phyloP scores from a whole-genome alignment of 192 early-diverging fungal genomes.

The Coemansia sp. region DNA sequence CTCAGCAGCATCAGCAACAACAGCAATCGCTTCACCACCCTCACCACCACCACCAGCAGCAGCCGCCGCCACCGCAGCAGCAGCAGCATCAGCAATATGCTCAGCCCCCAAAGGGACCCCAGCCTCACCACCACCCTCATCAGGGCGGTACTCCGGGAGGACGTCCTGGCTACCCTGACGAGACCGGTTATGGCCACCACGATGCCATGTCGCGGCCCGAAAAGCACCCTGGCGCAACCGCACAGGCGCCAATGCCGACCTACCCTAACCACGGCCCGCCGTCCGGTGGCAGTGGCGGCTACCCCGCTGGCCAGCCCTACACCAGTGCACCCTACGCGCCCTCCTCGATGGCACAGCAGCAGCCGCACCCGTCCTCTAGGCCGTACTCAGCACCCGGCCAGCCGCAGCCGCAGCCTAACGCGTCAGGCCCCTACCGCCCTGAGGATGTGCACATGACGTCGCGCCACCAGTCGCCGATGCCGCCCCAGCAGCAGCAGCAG shows the following conservation, averaged over 20 bases:
- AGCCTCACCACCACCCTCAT: background rate
- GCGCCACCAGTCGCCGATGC: slow-evolving; percentile 31
- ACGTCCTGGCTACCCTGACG: slow-evolving; percentile 31
- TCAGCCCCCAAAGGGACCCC: slow-evolving; percentile 11
- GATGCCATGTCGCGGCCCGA: slow-evolving; percentile 23
- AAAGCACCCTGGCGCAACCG: slow-evolving; percentile 2
- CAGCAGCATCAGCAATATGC: slow-evolving; percentile 5
- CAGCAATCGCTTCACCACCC: slow-evolving; percentile 1
- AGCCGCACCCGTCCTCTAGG: slow-evolving; percentile 10
- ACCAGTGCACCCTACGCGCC: slow-evolving; percentile 21
- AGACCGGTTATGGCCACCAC: slow-evolving; percentile 24
- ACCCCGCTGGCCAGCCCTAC: slow-evolving; percentile 9
- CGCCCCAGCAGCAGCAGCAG: slow-evolving; percentile 23
- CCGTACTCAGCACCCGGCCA: slow-evolving; percentile 20
- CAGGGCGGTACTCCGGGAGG: slow-evolving; percentile 7
- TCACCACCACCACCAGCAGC: slow-evolving; percentile 9
- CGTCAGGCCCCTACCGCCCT: slow-evolving; percentile 20
- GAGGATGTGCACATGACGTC: slow-evolving; percentile 22
- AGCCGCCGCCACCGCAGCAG: background rate
- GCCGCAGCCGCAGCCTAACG: slow-evolving; percentile 6
- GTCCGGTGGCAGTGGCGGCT: slow-evolving; percentile 3
- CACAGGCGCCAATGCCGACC: slow-evolving; percentile 7
- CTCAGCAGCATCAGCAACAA: background rate
- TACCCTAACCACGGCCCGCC: slow-evolving; percentile 18
- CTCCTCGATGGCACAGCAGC: slow-evolving; percentile 21